Conservation (phyloP, 805 yeast species). For the Dipodascus geniculatus region DNA sequence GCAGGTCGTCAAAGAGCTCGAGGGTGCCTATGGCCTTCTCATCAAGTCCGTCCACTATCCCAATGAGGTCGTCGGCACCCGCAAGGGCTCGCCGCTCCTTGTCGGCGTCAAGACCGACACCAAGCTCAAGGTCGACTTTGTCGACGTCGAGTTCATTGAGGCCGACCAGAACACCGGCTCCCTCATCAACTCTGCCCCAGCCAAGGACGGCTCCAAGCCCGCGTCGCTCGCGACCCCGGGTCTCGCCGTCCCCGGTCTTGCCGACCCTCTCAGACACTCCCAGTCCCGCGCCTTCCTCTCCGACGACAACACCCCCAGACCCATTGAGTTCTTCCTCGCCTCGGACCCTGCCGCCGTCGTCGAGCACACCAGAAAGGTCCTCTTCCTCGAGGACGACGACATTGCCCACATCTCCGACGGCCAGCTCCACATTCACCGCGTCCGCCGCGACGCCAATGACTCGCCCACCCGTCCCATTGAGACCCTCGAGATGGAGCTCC, state of each 20-base stretch:
- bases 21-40: conserved; percentile 94
- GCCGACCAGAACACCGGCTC: conserved; percentile 11
- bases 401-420: conserved; percentile 98
- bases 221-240: conserved; percentile 3
- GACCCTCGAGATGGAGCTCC: conserved; percentile 92
- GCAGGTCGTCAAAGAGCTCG: conserved; percentile 82
- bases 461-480: conserved; percentile 94
- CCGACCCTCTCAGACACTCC: conserved; percentile 65
- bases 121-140: conserved; percentile 93
- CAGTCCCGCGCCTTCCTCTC: conserved; percentile 95
- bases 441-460: conserved; percentile 67
- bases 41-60: conserved; percentile 90
- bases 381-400: conserved; percentile 95
- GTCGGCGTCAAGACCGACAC: conserved; percentile 95
- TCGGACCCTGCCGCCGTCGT: conserved; percentile 96
- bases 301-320: conserved; percentile 86
- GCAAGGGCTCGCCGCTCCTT: conserved; percentile 95
- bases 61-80: conserved; percentile 89
- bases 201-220: conserved; percentile 4
- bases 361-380: conserved; percentile 93
- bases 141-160: conserved; percentile 94
- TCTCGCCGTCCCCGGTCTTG: conserved; percentile 31
- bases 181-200: conserved; percentile 9
- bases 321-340: conserved; percentile 90
- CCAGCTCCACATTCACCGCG: conserved; percentile 96